Percentiles rank a stretch among this genome's conserved stretches.
phyloP scores from a whole-genome alignment of 441 rosid species.

The Gossypium davidsonii region DNA sequence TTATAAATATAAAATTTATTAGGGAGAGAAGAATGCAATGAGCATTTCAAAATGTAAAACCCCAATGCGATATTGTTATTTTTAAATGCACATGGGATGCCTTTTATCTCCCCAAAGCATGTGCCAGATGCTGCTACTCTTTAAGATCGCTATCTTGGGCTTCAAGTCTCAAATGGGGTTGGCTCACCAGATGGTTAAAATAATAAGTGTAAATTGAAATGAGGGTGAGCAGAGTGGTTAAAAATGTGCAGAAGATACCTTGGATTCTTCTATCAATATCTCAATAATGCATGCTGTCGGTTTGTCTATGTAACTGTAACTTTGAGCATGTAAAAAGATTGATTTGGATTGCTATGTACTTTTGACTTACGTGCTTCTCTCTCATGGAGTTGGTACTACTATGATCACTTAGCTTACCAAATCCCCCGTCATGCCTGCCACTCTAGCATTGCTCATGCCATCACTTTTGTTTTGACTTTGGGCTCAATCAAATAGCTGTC shows the following conservation, averaged over 20 bases:
- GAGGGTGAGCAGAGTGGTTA: background rate
- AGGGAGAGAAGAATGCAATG: background rate
- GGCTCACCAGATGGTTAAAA: background rate
- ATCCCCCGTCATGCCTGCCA: slow-evolving; percentile 11
- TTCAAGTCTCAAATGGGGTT: background rate
- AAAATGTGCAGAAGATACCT: background rate
- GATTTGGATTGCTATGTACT: background rate
- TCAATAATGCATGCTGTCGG: background rate
- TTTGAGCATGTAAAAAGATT: slow-evolving; percentile 5
- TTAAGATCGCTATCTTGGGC: background rate
- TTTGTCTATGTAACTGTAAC: background rate
- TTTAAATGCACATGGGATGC: slow-evolving; percentile 4
- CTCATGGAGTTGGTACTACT: slow-evolving; percentile 19
- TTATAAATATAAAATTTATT: background rate
- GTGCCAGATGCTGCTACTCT: background rate
- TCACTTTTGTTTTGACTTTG: slow-evolving; percentile 4
- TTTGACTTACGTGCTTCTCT: slow-evolving; percentile 15
- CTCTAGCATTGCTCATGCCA: background rate
- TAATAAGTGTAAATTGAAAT: background rate
- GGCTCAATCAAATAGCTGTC: slow-evolving; percentile 12
- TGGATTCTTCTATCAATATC: slow-evolving; percentile 5
- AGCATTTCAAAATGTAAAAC: background rate
- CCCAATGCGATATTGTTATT: no score
- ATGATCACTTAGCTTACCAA: background rate
- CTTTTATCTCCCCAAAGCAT: background rate